Base-by-base conservation (phyloP, 768 basidiomycete species). In the Mycena kentingensis region DNA sequence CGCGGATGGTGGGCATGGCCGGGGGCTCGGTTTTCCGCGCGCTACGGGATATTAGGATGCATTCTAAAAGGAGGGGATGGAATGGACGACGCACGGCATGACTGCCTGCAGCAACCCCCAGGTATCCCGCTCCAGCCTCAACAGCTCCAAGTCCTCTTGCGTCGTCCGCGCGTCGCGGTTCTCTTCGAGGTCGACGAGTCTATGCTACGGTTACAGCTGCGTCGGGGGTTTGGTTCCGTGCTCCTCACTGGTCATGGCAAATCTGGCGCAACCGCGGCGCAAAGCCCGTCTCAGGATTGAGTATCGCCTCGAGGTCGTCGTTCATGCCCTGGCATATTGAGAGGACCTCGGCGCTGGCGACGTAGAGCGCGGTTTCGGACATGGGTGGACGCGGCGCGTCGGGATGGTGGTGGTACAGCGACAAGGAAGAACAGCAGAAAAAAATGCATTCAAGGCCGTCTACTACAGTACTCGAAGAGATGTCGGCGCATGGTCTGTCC, bases 21-120 rank as follows among this genome's bases (percentile, higher is more conserved):
- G 73, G 68, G n/a, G 73, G 67, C 36, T 82, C 79, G 0, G 81
- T 84, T 74, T 87, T 89, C 38, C 90, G 81, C 19, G 83, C 79
- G n/a, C 89, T 88, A 60, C 18, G 38, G 6, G 24, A 21, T 31
- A 29, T 37, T 21, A 16, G 39, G 18, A 46, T 18, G 36, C 21
- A 11, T 22, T 27, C 34, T 34, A 38, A n/a, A n/a, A n/a, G n/a
- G n/a, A n/a, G n/a, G n/a, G n/a, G 12, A 39, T 38, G 16, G 46
- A 60, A 13, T 42, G 27, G 24, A 24, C 19, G 6, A 81, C 86
- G 62, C 65, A 88, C 84, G 88, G 83, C 78, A 86, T 80, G 39
- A 94, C 73, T 3, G 84, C 83, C 64, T 93, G 90, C 2, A 93
- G 65, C 2, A 94, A 75, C 0, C 78, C 79, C 92, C 92, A 95